Evolutionary conservation across 805 yeast genomes (phyloP).

Genomic region (Candida easanensis): DNA sequence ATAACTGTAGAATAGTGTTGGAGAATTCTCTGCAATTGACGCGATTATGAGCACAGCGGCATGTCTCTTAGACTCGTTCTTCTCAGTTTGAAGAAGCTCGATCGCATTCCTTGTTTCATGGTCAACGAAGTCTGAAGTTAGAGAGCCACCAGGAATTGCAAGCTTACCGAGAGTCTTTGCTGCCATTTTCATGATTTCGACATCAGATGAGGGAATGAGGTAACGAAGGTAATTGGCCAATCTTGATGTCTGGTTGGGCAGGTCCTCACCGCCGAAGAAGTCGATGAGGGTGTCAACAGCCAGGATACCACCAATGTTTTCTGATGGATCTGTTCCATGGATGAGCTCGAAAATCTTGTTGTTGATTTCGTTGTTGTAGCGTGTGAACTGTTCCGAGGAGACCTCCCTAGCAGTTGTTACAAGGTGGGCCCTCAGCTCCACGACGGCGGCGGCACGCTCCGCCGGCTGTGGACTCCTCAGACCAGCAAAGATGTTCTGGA

Average conservation of each 20-base stretch:
- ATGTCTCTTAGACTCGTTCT: constrained; percentile 82
- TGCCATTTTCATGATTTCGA: constrained; percentile 82
- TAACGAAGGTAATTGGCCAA: constrained; percentile 85
- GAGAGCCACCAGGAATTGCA: constrained; percentile 84
- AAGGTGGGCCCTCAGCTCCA: constrained; percentile 66
- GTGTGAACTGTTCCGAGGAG: constrained; percentile 74
- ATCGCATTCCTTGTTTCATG: constrained; percentile 85
- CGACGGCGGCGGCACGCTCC: constrained; percentile 52
- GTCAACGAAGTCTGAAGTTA: constrained; percentile 91
- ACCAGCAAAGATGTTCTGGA: constrained; percentile 35
- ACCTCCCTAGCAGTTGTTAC: constrained; percentile 75
- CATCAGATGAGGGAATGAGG: constrained; percentile 76
- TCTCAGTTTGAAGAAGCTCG: constrained; percentile 89
- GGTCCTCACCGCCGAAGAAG: constrained; percentile 80
- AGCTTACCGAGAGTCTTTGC: constrained; percentile 84
- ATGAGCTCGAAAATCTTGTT: constrained; percentile 82
- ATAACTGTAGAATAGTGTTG: constrained; percentile 76
- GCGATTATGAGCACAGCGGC: constrained; percentile 84
- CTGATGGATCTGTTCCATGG: constrained; percentile 66
- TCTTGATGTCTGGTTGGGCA: constrained; percentile 84
- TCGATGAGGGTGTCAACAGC: constrained; percentile 88
- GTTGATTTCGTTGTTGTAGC: constrained; percentile 83
- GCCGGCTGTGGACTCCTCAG: constrained; percentile 34
- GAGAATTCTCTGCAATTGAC: constrained; percentile 83
- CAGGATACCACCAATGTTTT: constrained; percentile 84